A percentile compares a stretch with the other conserved stretches of the same genome.
Conservation (phyloP, 345 rosid genomes). For the Firmiana major region DNA sequence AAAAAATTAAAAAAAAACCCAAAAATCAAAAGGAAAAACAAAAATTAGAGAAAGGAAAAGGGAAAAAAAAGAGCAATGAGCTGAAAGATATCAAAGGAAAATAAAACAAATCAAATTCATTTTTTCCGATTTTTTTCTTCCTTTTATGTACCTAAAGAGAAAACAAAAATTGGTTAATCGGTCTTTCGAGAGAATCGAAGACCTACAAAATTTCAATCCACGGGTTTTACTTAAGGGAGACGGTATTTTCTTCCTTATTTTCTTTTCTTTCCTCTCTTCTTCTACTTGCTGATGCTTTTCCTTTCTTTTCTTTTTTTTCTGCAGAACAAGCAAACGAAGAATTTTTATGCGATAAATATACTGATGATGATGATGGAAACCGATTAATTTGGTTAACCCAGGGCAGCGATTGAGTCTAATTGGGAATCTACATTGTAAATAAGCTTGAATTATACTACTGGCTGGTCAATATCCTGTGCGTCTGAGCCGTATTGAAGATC, state of each 20-base stretch:
- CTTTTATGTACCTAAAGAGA: not conserved
- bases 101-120: no score
- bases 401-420: not conserved
- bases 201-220: not conserved
- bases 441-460: not conserved
- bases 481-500: no score
- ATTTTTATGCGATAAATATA: not conserved
- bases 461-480: not conserved
- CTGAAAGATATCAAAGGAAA: no score
- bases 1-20: not conserved
- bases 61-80: no score
- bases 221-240: not conserved
- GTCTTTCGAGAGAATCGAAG: slow-evolving; percentile 3
- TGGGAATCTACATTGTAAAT: not conserved
- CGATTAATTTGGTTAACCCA: no score
- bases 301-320: not conserved
- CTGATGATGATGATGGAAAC: not conserved
- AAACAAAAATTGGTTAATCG: not conserved
- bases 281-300: not conserved
- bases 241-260: not conserved
- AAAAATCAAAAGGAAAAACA: not conserved
- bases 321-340: not conserved
- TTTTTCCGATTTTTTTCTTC: not conserved
- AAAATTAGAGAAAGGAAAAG: not conserved
- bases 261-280: no score